phyloP scores from a whole-genome alignment of 2,329 filamentous ascomycete species.

The Trichoderma sp. region DNA sequence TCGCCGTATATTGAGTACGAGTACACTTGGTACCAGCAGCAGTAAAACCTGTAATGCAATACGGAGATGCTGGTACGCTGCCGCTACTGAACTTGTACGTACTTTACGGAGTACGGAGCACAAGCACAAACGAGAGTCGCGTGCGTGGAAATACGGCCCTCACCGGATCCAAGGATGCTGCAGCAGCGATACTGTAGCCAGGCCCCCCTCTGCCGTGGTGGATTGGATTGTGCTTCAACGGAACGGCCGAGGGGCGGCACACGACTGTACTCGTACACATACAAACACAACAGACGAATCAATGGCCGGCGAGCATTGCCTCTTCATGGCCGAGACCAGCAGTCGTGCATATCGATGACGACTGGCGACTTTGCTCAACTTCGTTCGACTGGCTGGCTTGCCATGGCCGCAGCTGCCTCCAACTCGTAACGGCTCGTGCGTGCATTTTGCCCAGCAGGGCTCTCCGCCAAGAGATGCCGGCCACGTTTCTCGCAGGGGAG shows the following conservation, averaged over 20 bases:
- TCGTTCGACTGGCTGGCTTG: background rate
- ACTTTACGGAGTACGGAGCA: background rate
- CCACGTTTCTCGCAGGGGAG: conserved; percentile 16
- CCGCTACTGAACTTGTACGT: background rate
- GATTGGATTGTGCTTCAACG: background rate
- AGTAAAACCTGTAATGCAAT: background rate
- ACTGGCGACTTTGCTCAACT: background rate
- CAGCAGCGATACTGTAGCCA: background rate
- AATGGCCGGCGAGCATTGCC: background rate
- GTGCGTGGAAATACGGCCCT: conserved; percentile 11
- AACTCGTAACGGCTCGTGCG: background rate
- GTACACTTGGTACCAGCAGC: background rate
- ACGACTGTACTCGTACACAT: background rate
- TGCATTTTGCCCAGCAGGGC: conserved; percentile 8
- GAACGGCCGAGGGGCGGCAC: background rate
- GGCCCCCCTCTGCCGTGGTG: background rate
- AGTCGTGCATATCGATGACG: background rate
- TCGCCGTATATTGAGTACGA: background rate
- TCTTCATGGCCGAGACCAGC: background rate
- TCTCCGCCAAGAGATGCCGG: conserved; percentile 18
- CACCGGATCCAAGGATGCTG: conserved; percentile 6
- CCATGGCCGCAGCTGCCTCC: background rate
- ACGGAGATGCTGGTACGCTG: background rate
- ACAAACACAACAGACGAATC: background rate
- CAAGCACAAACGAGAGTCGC: conserved; percentile 6